phyloP scores from a whole-genome alignment of 352 stramenopile genomes.

The Globisporangium abappressorium region DNA sequence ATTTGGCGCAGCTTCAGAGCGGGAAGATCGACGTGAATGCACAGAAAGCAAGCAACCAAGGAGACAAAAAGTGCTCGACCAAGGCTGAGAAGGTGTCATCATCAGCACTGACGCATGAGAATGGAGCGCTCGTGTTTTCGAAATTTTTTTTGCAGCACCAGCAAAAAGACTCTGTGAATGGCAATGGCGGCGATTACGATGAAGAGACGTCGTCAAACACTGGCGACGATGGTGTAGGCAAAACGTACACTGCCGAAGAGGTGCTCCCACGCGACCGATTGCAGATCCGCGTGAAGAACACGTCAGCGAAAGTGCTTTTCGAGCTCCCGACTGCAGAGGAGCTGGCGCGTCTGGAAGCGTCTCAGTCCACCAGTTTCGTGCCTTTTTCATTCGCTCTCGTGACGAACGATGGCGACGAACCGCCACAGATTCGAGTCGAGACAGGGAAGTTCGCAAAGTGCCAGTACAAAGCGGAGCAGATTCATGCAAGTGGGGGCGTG shows the following conservation, averaged over 20 bases:
- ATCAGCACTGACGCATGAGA: slow-evolving; percentile 49
- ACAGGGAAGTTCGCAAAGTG: slow-evolving; percentile 70
- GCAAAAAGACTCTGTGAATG: slow-evolving; percentile 2
- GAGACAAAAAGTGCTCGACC: not conserved
- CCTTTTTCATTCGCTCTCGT: slow-evolving; percentile 53
- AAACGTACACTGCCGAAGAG: not conserved
- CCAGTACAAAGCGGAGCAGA: slow-evolving; percentile 55
- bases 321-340: slow-evolving; percentile 43
- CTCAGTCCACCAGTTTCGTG: slow-evolving; percentile 28
- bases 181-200: slow-evolving; percentile 7
- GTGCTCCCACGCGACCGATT: slow-evolving; percentile 39
- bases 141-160: slow-evolving; percentile 39
- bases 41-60: not conserved
- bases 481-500: slow-evolving; percentile 47
- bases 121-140: slow-evolving; percentile 53
- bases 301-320: slow-evolving; percentile 57
- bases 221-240: not conserved
- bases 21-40: not conserved
- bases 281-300: slow-evolving; percentile 61
- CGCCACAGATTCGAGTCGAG: slow-evolving; percentile 48
- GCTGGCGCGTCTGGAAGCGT: slow-evolving; percentile 26
- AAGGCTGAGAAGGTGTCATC: slow-evolving; percentile 10
- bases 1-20: slow-evolving; percentile 30
- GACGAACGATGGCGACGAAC: slow-evolving; percentile 35
- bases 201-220: slow-evolving; percentile 2